Evolutionary conservation across 139 green algal genomes (phyloP).

Genomic region (Dunaliella primolecta): DNA sequence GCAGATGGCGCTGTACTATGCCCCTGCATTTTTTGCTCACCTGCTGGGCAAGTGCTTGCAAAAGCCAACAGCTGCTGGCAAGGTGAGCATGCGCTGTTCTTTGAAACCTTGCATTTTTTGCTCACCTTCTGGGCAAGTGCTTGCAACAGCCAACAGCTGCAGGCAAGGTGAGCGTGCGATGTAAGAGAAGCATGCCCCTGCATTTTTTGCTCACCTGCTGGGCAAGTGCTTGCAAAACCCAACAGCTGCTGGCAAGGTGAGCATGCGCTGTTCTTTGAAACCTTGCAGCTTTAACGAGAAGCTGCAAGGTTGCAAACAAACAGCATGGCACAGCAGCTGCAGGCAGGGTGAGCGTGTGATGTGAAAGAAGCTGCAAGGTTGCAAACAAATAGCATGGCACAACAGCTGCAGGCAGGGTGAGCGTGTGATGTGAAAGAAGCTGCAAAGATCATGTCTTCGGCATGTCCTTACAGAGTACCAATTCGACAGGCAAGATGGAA

Average conservation of each 20-base stretch:
- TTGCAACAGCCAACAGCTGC: constrained; percentile 42
- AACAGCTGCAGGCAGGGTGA: constrained; percentile 21
- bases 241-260: constrained; percentile 22
- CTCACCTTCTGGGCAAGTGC: constrained; percentile 83
- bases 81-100: constrained; percentile 72
- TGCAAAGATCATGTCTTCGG: too few relatives aligned
- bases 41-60: constrained; percentile 84
- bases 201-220: constrained; percentile 94
- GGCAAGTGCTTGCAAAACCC: constrained; percentile 67
- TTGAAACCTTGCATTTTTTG: constrained; percentile 97
- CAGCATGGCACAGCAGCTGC: background rate
- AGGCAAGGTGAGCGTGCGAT: constrained; percentile 62
- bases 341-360: constrained; percentile 61
- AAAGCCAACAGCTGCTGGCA: constrained; percentile 3
- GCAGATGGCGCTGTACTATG: constrained; percentile 97
- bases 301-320: too few relatives aligned
- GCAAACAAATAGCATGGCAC: too few relatives aligned
- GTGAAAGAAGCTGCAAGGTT: too few relatives aligned
- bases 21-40: constrained; percentile 93
- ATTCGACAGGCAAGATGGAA: too few relatives aligned
- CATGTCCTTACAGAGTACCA: too few relatives aligned
- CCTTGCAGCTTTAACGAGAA: too few relatives aligned
- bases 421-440: too few relatives aligned
- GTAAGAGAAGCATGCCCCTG: too few relatives aligned
- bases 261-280: too few relatives aligned